phyloP scores from a whole-genome alignment of 306 rosid species.

The Clitoria ternatea region DNA sequence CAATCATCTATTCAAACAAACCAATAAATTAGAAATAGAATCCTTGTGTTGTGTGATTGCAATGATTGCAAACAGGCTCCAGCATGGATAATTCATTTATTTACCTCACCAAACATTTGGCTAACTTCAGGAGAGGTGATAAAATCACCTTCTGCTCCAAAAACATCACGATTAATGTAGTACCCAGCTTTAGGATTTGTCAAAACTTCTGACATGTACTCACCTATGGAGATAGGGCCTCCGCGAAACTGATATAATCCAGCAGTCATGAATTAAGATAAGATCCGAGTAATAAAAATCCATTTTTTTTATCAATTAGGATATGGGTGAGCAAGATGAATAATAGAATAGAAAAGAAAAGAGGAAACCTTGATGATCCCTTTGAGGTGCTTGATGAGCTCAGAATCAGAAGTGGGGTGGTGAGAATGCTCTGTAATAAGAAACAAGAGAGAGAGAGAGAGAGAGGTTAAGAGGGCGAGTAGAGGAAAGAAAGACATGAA shows the following conservation, averaged over 20 bases:
- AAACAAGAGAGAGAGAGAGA: background rate
- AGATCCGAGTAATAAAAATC: background rate
- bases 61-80: background rate
- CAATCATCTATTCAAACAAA: slow-evolving; percentile 62
- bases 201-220: slow-evolving; percentile 95
- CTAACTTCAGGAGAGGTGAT: slow-evolving; percentile 97
- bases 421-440: slow-evolving; percentile 37
- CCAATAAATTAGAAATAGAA: slow-evolving; percentile 10
- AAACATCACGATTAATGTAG: slow-evolving; percentile 89
- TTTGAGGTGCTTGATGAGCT: slow-evolving; percentile 50
- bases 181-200: slow-evolving; percentile 94
- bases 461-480: background rate
- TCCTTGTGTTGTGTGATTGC: background rate
- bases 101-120: slow-evolving; percentile 99
- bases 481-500: background rate
- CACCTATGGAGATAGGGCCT: slow-evolving; percentile 93
- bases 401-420: slow-evolving; percentile 37
- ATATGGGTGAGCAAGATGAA: too few species aligned
- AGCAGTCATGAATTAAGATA: background rate
- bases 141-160: slow-evolving; percentile 91
- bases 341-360: background rate
- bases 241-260: slow-evolving; percentile 81
- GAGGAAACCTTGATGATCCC: slow-evolving; percentile 46
- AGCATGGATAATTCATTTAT: slow-evolving; percentile 40
- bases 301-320: too few species aligned